Evolutionary conservation across 768 basidiomycete genomes (phyloP).

Genomic region (Boletus sp.): DNA sequence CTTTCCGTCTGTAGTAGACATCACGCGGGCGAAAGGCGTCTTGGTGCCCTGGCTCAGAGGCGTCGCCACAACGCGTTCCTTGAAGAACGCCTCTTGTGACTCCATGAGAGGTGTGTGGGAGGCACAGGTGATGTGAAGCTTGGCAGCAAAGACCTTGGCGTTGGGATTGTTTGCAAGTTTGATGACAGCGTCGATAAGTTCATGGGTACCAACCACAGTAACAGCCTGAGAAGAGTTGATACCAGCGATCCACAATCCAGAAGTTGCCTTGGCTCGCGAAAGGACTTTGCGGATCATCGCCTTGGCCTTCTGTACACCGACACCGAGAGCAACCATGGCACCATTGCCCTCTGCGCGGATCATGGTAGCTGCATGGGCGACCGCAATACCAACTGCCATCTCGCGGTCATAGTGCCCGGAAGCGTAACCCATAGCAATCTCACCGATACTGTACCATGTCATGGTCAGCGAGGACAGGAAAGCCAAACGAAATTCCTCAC

Average conservation of each 20-base stretch:
- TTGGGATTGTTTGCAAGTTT: constrained; percentile 26
- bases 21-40: too few species aligned
- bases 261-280: constrained; percentile 21
- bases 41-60: too few species aligned
- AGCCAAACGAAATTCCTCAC: too few species aligned
- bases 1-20: constrained; percentile 31
- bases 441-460: constrained; percentile 26
- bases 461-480: constrained; percentile 4
- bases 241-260: constrained; percentile 34
- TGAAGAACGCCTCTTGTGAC: too few species aligned
- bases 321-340: constrained; percentile 33
- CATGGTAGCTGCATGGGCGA: constrained; percentile 37
- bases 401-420: constrained; percentile 35
- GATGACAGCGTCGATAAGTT: constrained; percentile 30
- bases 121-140: too few species aligned
- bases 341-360: constrained; percentile 33
- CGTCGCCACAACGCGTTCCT: too few species aligned
- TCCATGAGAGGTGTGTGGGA: too few species aligned
- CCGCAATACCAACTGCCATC: constrained; percentile 33
- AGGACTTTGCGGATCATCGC: constrained; percentile 34
- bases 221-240: constrained; percentile 38
- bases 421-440: too few species aligned
- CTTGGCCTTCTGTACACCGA: constrained; percentile 31
- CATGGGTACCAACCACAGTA: constrained; percentile 31
- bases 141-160: too few species aligned